A percentile compares a stretch with the other conserved stretches of the same genome.
phyloP scores from a whole-genome alignment of 2,329 filamentous ascomycete genomes.

The Penicillium psychrosexuale region DNA sequence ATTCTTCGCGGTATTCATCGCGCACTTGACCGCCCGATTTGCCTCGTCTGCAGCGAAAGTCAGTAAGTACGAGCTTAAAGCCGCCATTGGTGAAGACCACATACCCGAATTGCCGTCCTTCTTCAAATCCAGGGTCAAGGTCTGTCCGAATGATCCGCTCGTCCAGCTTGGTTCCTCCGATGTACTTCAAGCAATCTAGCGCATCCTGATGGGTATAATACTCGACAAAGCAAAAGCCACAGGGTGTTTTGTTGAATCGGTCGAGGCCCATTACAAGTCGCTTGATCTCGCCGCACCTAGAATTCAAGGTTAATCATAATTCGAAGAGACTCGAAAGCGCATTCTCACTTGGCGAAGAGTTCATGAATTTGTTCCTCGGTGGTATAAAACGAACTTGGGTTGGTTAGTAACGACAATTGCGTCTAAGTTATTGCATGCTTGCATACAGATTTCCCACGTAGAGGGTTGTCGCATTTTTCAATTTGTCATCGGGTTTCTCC shows the following conservation, averaged over 20 bases:
- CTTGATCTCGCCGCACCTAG: slow-evolving; percentile 88
- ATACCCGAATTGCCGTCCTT: slow-evolving; percentile 88
- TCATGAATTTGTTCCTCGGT: slow-evolving; percentile 99
- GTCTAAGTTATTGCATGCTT: slow-evolving; percentile 18
- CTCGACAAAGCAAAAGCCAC: slow-evolving; percentile 98
- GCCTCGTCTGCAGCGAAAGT: slow-evolving; percentile 57
- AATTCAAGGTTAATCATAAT: slow-evolving; percentile 9
- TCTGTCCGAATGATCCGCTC: slow-evolving; percentile 95
- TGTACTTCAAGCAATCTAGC: slow-evolving; percentile 96
- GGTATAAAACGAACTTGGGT: slow-evolving; percentile 84
- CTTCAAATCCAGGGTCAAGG: slow-evolving; percentile 90
- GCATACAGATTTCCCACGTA: slow-evolving; percentile 92
- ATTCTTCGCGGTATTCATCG: slow-evolving; percentile 97
- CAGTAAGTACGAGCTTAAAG: slow-evolving; percentile 6
- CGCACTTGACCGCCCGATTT: slow-evolving; percentile 96
- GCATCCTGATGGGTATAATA: slow-evolving; percentile 98
- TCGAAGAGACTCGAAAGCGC: background rate
- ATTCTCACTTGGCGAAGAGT: slow-evolving; percentile 74
- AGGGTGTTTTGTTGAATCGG: slow-evolving; percentile 94
- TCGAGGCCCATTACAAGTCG: slow-evolving; percentile 96
- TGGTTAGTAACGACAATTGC: slow-evolving; percentile 10
- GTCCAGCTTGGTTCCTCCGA: slow-evolving; percentile 95
- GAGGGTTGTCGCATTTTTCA: slow-evolving; percentile 85
- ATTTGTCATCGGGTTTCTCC: slow-evolving; percentile 69
- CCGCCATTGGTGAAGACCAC: slow-evolving; percentile 17